phyloP scores from a whole-genome alignment of 768 basidiomycete genomes.

The Hemileccinum impolitum region DNA sequence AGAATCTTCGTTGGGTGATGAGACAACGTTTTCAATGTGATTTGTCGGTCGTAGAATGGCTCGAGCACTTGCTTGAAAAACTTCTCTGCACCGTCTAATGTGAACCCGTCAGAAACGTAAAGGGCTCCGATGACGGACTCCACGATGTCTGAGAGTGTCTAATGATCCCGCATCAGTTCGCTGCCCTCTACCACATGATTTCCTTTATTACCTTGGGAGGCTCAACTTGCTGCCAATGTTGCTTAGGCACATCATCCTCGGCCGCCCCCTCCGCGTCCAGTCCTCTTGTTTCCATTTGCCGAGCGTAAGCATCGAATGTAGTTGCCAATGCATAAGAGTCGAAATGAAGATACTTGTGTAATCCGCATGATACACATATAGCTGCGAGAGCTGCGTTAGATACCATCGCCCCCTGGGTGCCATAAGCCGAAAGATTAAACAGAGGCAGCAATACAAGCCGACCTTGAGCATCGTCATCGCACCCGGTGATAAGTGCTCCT shows the following conservation, averaged over 20 bases:
- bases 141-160: slow-evolving; percentile 77
- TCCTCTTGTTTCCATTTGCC: slow-evolving; percentile 43
- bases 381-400: slow-evolving; percentile 77
- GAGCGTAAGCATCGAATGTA: slow-evolving; percentile 52
- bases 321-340: slow-evolving; percentile 51
- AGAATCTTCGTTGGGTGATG: slow-evolving; percentile 76
- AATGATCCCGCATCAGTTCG: slow-evolving; percentile 5
- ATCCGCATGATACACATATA: slow-evolving; percentile 64
- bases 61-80: slow-evolving; percentile 67
- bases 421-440: background rate
- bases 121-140: slow-evolving; percentile 79
- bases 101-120: slow-evolving; percentile 73
- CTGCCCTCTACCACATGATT: background rate
- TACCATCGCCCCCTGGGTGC: slow-evolving; percentile 73
- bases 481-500: slow-evolving; percentile 66
- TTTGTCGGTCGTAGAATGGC: slow-evolving; percentile 77
- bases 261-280: slow-evolving; percentile 46
- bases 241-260: slow-evolving; percentile 54
- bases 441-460: background rate
- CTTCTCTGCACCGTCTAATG: slow-evolving; percentile 53
- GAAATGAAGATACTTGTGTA: slow-evolving; percentile 59
- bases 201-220: slow-evolving; percentile 63
- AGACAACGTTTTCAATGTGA: slow-evolving; percentile 68
- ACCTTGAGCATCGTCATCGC: slow-evolving; percentile 80
- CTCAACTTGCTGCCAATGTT: slow-evolving; percentile 77